Percentiles rank a stretch among this genome's conserved stretches.
Evolutionary conservation across 129 eudicot species (phyloP).

Genomic region (Pittosporum tobira): DNA sequence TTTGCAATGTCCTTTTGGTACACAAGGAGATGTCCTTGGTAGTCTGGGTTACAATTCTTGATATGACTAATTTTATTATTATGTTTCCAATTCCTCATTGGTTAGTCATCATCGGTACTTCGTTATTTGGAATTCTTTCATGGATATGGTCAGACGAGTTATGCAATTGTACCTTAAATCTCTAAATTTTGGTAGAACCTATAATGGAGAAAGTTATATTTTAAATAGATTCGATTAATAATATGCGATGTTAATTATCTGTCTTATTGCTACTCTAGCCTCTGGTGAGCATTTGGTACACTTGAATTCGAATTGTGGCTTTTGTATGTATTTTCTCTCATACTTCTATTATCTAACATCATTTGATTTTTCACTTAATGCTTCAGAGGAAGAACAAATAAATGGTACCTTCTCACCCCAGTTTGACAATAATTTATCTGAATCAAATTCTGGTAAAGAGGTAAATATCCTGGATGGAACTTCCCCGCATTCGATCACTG

Average conservation of each 20-base stretch:
- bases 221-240: no score
- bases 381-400: constrained; percentile 36
- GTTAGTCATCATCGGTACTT: background rate
- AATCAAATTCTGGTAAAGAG: constrained; percentile 17
- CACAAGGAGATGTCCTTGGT: background rate
- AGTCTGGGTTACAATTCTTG: background rate
- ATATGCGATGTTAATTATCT: background rate
- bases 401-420: constrained; percentile 37
- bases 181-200: no score
- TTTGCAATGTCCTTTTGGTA: background rate
- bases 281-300: background rate
- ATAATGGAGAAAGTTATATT: no score
- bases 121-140: background rate
- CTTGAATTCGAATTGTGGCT: background rate
- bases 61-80: no score
- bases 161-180: no score
- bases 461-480: background rate
- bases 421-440: constrained; percentile 25
- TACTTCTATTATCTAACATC: background rate
- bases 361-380: background rate
- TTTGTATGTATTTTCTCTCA: background rate
- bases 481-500: background rate
- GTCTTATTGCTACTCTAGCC: background rate
- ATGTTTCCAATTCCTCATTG: background rate
- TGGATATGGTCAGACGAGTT: background rate